Percentiles rank a stretch among this genome's conserved stretches.
These are phyloP conservation scores for Knufia fluminis DNA, from an alignment of 2,329 filamentous ascomycete species.

Conservation along the genomic window DNA sequence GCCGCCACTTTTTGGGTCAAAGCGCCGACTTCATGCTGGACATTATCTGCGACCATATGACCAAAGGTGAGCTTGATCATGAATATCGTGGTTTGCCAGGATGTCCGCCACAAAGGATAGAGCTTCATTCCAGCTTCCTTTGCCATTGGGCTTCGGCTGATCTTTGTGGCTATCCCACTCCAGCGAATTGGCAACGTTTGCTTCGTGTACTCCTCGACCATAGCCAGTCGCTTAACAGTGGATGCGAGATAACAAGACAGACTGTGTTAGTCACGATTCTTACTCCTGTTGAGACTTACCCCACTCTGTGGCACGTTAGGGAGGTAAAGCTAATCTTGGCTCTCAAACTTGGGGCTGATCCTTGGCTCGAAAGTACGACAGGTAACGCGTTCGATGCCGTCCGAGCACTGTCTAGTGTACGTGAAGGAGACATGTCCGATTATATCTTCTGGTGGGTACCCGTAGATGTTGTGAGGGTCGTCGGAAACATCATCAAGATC, in stretches of 20 bases:
- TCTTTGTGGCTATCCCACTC: too few species aligned
- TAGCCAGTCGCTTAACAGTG: background rate
- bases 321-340: background rate
- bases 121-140: background rate
- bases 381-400: background rate
- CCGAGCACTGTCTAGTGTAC: too few species aligned
- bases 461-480: too few species aligned
- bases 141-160: background rate
- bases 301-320: too few species aligned
- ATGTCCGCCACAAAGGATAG: too few species aligned
- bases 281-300: too few species aligned
- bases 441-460: too few species aligned
- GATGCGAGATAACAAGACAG: background rate
- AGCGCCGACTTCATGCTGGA: background rate
- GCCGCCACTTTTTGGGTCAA: background rate
- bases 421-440: too few species aligned
- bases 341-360: slow-evolving; percentile 1
- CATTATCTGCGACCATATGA: background rate
- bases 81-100: too few species aligned
- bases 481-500: too few species aligned
- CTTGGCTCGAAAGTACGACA: background rate
- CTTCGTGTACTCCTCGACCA: background rate
- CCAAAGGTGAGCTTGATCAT: background rate
- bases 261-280: background rate
- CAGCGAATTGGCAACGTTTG: too few species aligned